phyloP scores from a whole-genome alignment of 106 monocot genomes.

The Gastrodia elata region DNA sequence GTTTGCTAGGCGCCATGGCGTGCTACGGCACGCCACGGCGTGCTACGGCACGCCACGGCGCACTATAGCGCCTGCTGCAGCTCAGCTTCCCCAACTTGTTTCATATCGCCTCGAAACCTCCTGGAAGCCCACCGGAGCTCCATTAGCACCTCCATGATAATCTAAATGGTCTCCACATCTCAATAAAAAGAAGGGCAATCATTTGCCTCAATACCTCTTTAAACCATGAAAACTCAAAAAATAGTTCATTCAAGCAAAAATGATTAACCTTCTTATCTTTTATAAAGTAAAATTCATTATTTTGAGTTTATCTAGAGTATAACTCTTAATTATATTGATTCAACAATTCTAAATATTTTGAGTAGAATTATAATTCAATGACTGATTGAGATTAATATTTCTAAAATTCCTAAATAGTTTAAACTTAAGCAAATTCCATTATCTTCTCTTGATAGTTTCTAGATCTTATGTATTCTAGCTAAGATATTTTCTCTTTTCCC shows the following conservation, averaged over 20 bases:
- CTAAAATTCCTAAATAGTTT: neutral
- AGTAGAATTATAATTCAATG: too few species aligned
- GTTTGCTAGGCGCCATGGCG: too few species aligned
- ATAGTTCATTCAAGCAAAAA: neutral
- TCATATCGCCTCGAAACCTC: too few species aligned
- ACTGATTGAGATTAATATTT: neutral
- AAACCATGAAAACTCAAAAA: neutral
- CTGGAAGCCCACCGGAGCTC: too few species aligned
- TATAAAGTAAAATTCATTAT: neutral
- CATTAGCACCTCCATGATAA: too few species aligned
- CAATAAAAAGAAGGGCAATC: too few species aligned
- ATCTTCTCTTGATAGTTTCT: neutral
- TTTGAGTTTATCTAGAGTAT: neutral
- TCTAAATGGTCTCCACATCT: too few species aligned
- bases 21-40: too few species aligned
- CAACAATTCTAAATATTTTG: neutral
- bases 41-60: too few species aligned
- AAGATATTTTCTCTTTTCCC: neutral
- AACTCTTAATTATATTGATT: neutral
- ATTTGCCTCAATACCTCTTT: neutral
- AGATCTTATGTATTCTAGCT: neutral
- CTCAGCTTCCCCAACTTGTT: too few species aligned
- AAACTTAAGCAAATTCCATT: neutral
- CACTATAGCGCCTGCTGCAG: too few species aligned
- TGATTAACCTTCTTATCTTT: neutral